phyloP scores from a whole-genome alignment of 2,329 filamentous ascomycete genomes.

The Sordariomycetes sp. region DNA sequence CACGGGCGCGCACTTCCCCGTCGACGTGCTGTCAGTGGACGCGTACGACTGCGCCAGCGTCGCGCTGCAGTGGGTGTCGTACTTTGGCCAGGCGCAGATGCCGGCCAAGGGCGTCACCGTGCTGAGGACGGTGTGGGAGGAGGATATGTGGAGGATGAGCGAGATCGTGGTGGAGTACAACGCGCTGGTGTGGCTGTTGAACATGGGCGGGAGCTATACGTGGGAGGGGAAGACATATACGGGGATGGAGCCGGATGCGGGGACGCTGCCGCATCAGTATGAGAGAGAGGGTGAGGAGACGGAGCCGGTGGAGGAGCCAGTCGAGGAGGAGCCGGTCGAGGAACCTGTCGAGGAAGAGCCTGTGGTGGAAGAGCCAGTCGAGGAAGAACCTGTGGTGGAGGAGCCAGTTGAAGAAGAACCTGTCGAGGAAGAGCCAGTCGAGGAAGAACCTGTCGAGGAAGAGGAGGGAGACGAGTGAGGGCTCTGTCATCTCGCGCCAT shows the following conservation, averaged over 20 bases:
- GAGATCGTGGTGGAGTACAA: slow-evolving; percentile 20
- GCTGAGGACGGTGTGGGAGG: slow-evolving; percentile 15
- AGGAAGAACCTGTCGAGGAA: background rate
- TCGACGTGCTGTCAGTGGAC: slow-evolving; percentile 16
- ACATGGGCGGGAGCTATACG: slow-evolving; percentile 19
- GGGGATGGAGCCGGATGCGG: background rate
- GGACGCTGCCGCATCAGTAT: background rate
- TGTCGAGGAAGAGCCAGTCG: background rate
- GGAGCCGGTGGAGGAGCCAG: background rate
- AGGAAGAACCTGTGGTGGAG: background rate
- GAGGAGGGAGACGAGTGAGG: too few relatives aligned
- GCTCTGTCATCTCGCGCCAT: too few relatives aligned
- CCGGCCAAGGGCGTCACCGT: slow-evolving; percentile 19
- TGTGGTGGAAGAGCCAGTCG: background rate
- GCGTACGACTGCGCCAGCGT: slow-evolving; percentile 17
- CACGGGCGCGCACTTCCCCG: slow-evolving; percentile 16
- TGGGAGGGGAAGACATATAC: slow-evolving; percentile 12
- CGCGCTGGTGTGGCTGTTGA: slow-evolving; percentile 16
- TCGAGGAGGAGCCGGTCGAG: background rate
- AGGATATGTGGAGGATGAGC: slow-evolving; percentile 17
- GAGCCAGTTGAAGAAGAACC: background rate
- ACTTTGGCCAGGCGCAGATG: slow-evolving; percentile 17
- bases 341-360: background rate
- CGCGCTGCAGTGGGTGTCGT: slow-evolving; percentile 18
- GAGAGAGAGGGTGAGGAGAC: background rate